Evolutionary conservation across 768 basidiomycete genomes (phyloP), one percentile per base, ranked within the genome.

Genomic region (Naganishia vaughanmartiniae): DNA sequence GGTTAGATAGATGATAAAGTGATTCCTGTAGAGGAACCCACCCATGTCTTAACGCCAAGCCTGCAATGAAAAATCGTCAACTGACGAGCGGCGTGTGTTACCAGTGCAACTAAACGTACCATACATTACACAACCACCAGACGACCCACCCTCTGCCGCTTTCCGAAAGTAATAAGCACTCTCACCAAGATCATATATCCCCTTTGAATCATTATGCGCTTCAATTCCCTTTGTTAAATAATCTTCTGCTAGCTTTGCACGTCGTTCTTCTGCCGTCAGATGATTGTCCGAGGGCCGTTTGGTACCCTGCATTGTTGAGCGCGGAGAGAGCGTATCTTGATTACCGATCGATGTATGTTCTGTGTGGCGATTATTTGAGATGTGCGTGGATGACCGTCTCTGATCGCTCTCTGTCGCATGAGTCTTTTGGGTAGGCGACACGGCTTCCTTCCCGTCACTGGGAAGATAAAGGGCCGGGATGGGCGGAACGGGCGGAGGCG

Each of bases 81-180:
- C 67, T 66, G 51, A 33, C 9, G 31, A 24, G 1, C 58, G 21
- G 9, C 9, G 17, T 17, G 33, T 12, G n/a, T n/a, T 55, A 11
- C 2, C 45, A n/a, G 39, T 51, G 17, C 57, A 51, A 26, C 15
- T 0, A 26, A 31, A 69, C 76, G 72, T 58, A 79, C 80, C 80
- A 73, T 76, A 81, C 53, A 78, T 77, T 67, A 81, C 78, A 58
- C 76, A 71, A 4, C 80, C 80, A 30, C 74, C 78, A 12, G 74
- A 45, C 67, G 75, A 78, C 2, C 80, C 79, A 12, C 72, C 75
- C 67, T 81, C 77, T 42, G 80, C 79, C 65, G 80, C 77, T 70
- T 74, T 76, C 70, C 76, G 73, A 54, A 81, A 81, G 58, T 76
- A 76, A 73, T 76, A 79, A 65, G 78, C 79, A 21, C 73, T 74